phyloP scores from a whole-genome alignment of 208 protist species.

The Herpetomonas samuelpessoai region DNA sequence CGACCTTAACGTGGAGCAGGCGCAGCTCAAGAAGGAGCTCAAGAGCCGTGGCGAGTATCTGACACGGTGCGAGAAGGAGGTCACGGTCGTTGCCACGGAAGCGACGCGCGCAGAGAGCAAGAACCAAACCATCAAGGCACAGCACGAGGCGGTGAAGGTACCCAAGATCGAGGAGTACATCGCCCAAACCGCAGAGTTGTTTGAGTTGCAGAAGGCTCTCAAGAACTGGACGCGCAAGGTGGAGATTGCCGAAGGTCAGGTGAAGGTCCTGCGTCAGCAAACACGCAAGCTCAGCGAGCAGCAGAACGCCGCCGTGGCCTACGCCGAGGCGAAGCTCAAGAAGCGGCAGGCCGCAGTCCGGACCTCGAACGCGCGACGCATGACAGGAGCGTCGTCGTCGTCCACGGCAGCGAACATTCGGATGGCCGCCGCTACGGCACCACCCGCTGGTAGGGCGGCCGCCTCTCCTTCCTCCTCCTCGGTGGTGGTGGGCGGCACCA shows the following conservation, averaged over 20 bases:
- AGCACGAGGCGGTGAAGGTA: constrained; percentile 88
- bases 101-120: constrained; percentile 62
- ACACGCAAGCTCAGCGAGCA: constrained; percentile 32
- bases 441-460: no score
- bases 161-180: constrained; percentile 95
- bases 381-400: not conserved
- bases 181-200: constrained; percentile 91
- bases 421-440: not conserved
- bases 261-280: constrained; percentile 61
- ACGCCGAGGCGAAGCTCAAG: constrained; percentile 17
- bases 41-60: constrained; percentile 80
- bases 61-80: constrained; percentile 53
- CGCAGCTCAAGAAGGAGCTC: constrained; percentile 79
- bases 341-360: not conserved
- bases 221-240: constrained; percentile 91
- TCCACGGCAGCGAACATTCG: not conserved
- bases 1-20: constrained; percentile 80
- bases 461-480: not conserved
- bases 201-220: constrained; percentile 84
- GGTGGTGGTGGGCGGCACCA: constrained; percentile 18
- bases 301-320: constrained; percentile 26
- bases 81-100: constrained; percentile 63
- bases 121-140: constrained; percentile 66
- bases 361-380: not conserved
- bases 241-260: constrained; percentile 87